A percentile compares a stretch with the other conserved stretches of the same genome.
Evolutionary conservation across 1,284 basidiomycete species (phyloP).

Genomic region (Gymnopus androsaceus): DNA sequence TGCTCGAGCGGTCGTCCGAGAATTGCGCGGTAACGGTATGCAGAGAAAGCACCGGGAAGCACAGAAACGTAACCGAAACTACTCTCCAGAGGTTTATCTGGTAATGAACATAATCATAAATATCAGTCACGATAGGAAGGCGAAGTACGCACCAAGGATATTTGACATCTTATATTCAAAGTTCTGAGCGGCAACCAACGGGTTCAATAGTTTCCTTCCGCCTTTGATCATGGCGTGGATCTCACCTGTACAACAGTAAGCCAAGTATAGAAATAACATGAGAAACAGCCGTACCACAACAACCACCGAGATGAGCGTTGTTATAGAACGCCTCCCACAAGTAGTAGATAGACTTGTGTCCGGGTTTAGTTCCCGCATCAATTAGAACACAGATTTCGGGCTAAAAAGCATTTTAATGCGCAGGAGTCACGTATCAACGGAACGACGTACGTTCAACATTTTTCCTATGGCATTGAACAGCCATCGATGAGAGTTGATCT

Average conservation of each 20-base stretch:
- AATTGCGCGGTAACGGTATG: constrained; percentile 91
- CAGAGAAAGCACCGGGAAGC: constrained; percentile 94
- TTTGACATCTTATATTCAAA: constrained; percentile 99
- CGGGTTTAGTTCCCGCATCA: constrained; percentile 95
- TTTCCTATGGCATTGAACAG: constrained; percentile 95
- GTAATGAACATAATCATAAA: constrained; percentile 10
- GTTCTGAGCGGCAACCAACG: constrained; percentile 93
- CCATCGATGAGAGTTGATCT: constrained; percentile 97
- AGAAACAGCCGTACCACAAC: constrained; percentile 39
- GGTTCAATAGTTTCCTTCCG: constrained; percentile 91
- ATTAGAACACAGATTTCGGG: constrained; percentile 91
- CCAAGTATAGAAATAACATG: neutral
- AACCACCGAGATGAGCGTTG: constrained; percentile 53
- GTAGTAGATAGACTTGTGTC: constrained; percentile 95
- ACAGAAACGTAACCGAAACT: constrained; percentile 96
- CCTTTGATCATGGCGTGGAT: constrained; percentile 94
- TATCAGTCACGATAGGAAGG: neutral
- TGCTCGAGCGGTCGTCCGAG: constrained; percentile 91
- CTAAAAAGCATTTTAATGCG: constrained; percentile 36
- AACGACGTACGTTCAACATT: constrained; percentile 63
- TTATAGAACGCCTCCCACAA: constrained; percentile 94
- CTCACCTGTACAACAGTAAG: constrained; percentile 58
- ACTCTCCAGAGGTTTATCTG: constrained; percentile 92
- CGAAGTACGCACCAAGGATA: constrained; percentile 70
- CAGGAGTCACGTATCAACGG: neutral